Base-by-base conservation (phyloP, 768 basidiomycete genomes). In the Collybiopsis confluens region DNA sequence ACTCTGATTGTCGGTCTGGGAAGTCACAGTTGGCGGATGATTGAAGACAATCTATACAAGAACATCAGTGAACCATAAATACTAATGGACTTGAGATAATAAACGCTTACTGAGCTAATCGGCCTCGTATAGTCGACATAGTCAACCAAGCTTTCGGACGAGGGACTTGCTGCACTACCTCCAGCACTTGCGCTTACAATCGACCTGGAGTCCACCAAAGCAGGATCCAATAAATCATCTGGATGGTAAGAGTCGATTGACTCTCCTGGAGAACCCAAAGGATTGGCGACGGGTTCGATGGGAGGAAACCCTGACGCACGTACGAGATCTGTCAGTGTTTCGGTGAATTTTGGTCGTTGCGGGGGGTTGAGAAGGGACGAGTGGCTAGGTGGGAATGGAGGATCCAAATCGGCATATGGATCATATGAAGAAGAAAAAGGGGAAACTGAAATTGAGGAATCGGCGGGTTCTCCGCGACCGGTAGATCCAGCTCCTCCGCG, bases 121-220 rank as follows among this genome's bases (percentile, higher is more conserved):
- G 50, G 50, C 24, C 50, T 52, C 40, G 50, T 27, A 43, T 52
- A 52, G 26, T 52, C 50, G 15, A 52, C 50, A 20, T 52, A 28
- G 20, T 52, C 50, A 18, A 42, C 23, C 24, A 52, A 33, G 18
- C 50, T 52, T 40, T 27, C 38, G 10, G 21, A 50, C 16, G 50
- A 40, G n/a, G 23, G n/a, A 7, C n/a, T 40, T 10, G 26, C n/a
- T 20, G 38, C 13, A 15, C 16, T 2, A 7, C 50, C 21, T 23
- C 33, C 50, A 7, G 15, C 18, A 8, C 16, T 42, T n/a, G 6
- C n/a, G 8, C 28, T 28, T 26, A 27, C 4, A 16, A 26, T 38
- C 15, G 47, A 37, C 23, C 28, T 33, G 10, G 37, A 52, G 10
- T 52, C 41, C n/a, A 42, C n/a, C 11, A 52, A 15, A 4, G 50